Base-by-base conservation (phyloP, 768 basidiomycete species). In the Lactarius akahatsu region DNA sequence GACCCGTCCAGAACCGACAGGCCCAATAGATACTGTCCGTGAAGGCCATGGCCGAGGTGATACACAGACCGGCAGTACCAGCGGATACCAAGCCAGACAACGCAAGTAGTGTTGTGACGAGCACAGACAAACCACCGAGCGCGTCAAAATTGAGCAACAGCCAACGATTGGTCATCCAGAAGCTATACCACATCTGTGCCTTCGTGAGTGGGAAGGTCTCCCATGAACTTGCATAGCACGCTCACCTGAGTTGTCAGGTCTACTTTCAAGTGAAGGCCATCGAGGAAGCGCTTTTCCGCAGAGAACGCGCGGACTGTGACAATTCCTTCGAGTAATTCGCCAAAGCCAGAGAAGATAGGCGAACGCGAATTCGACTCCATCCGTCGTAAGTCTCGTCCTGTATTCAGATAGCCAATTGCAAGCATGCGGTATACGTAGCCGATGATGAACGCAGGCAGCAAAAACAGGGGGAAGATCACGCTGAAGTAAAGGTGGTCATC, bases 281-380 rank as follows among this genome's bases (percentile, higher is more conserved):
- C 83, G 70, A 95, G 78, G 81, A 98, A 96, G 5, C 85, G 79
- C 47, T 78, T 78, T 73, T 96, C 94, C 0, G 87, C 89, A 0
- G 90, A 88, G 78, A 96, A 98, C 0, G 95, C 95, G 64, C 95
- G 85, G 50, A 96, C 91, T 6, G 94, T 94, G n/a, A 94, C 91
- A 55, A 96, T 91, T 28, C 94, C 94, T 60, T 94, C 91, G 23
- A 96, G 76, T 11, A 95, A 76, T 72, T 94, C 92, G 15, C 85
- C 85, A 69, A 93, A 94, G 63, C 88, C 90, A 8, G 89, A 89
- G 76, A 89, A 92, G 67, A 93, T 92, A 0, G 93, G 91, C 0
- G 90, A 91, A 15, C 92, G 82, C 1, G 89, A 85, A 71, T 92
- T 96, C 1, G 92, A 92, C 74, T 96, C 95, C 87, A 97, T 92